Conservation (phyloP, 345 rosid species). For the Reutealis trisperma region DNA sequence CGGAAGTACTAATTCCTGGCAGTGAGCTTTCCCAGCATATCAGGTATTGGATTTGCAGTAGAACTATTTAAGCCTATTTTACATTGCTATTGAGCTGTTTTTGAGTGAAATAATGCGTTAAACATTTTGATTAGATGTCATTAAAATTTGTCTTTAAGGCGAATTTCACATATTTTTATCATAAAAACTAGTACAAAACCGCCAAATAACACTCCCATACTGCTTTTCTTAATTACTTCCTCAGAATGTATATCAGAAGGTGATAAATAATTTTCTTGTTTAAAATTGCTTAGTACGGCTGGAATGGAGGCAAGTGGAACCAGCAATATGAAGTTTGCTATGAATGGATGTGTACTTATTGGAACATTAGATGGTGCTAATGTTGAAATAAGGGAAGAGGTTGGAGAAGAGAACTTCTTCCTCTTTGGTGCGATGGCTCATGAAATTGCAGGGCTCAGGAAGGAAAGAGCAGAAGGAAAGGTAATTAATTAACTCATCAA, state of each 20-base stretch:
- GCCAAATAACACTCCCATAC: too few relatives aligned
- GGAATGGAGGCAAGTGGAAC: slow-evolving; percentile 66
- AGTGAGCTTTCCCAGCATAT: slow-evolving; percentile 59
- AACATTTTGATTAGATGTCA: too few relatives aligned
- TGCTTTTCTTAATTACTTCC: not conserved
- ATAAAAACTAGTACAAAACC: too few relatives aligned
- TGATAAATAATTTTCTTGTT: not conserved
- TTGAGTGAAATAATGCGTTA: too few relatives aligned
- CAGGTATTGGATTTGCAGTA: slow-evolving; percentile 28
- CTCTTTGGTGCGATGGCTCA: slow-evolving; percentile 50
- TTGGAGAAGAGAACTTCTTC: slow-evolving; percentile 56
- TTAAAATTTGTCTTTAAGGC: too few relatives aligned
- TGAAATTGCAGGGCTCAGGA: slow-evolving; percentile 49
- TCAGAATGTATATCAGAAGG: not conserved
- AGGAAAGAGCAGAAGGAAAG: slow-evolving; percentile 55
- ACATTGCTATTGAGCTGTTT: too few relatives aligned
- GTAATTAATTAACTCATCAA: slow-evolving; percentile 16
- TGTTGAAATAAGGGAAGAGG: slow-evolving; percentile 53
- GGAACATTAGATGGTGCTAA: slow-evolving; percentile 59
- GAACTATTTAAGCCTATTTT: not conserved
- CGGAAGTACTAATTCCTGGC: slow-evolving; percentile 53
- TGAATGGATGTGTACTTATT: slow-evolving; percentile 50
- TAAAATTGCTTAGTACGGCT: slow-evolving; percentile 35
- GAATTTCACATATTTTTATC: too few relatives aligned
- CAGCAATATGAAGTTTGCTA: slow-evolving; percentile 60